phyloP scores from a whole-genome alignment of 2,329 filamentous ascomycete species.

The Stagonosporopsis chrysanthemi region DNA sequence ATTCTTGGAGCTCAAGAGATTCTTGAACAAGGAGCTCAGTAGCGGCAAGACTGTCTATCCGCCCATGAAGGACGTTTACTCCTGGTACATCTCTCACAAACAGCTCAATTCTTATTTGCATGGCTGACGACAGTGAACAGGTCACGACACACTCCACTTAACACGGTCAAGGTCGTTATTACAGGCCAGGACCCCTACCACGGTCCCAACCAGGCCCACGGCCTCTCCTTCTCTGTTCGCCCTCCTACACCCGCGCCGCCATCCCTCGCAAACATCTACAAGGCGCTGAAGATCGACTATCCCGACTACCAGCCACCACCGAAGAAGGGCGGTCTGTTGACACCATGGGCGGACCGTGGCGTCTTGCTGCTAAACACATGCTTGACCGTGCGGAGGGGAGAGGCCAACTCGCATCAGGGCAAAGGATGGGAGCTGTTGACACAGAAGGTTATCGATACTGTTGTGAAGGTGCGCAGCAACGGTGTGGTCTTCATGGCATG shows the following conservation, averaged over 20 bases:
- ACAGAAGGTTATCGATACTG: conserved; percentile 86
- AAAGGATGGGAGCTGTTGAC: conserved; percentile 95
- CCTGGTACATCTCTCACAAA: conserved; percentile 69
- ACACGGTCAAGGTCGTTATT: conserved; percentile 89
- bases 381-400: conserved; percentile 87
- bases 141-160: conserved; percentile 91
- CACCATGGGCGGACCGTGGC: conserved; percentile 91
- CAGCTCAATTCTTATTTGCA: neutral
- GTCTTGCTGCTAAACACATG: conserved; percentile 95
- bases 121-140: conserved; percentile 56
- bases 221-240: conserved; percentile 92
- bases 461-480: conserved; percentile 75
- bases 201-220: conserved; percentile 93
- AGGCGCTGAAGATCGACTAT: conserved; percentile 85
- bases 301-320: conserved; percentile 78
- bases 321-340: conserved; percentile 81
- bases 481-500: conserved; percentile 97
- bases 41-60: conserved; percentile 84
- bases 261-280: conserved; percentile 94
- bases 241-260: conserved; percentile 88
- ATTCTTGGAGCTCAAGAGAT: conserved; percentile 88
- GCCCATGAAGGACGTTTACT: conserved; percentile 88
- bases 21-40: conserved; percentile 79
- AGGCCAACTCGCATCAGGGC: conserved; percentile 84
- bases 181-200: conserved; percentile 98